Evolutionary conservation across 2,329 filamentous ascomycete species (phyloP).

Genomic region (Diaporthe longicolla): DNA sequence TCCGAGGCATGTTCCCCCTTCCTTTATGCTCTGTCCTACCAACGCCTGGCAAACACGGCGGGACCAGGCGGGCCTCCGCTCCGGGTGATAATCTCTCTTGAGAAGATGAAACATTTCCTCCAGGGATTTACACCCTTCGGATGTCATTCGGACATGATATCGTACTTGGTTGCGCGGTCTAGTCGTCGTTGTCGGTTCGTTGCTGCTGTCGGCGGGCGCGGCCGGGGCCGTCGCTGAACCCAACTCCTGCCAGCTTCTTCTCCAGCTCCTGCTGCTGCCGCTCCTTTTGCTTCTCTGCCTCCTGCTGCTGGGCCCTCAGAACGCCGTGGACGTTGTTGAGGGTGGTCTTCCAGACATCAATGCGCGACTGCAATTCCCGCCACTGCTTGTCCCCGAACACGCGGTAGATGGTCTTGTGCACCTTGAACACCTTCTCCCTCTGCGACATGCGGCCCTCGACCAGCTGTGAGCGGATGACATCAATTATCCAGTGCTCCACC

Average conservation of each 20-base stretch:
- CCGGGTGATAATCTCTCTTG: slow-evolving; percentile 29
- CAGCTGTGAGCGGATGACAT: slow-evolving; percentile 94
- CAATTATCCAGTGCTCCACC: slow-evolving; percentile 98
- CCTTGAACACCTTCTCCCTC: slow-evolving; percentile 91
- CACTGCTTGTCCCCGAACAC: slow-evolving; percentile 99
- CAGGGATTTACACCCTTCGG: not conserved
- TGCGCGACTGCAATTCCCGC: slow-evolving; percentile 89
- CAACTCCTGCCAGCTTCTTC: slow-evolving; percentile 66
- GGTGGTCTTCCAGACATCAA: slow-evolving; percentile 92
- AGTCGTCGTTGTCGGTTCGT: slow-evolving; percentile 42
- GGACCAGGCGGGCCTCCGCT: not conserved
- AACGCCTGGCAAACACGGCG: slow-evolving; percentile 41
- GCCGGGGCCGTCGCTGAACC: slow-evolving; percentile 52
- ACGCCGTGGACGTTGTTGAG: slow-evolving; percentile 84
- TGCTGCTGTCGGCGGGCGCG: slow-evolving; percentile 47
- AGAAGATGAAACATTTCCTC: slow-evolving; percentile 12
- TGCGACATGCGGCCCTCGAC: slow-evolving; percentile 98
- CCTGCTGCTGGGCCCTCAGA: slow-evolving; percentile 84
- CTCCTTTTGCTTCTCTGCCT: slow-evolving; percentile 85
- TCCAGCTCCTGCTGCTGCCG: slow-evolving; percentile 77
- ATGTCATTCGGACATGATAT: slow-evolving; percentile 27
- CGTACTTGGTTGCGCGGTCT: slow-evolving; percentile 3
- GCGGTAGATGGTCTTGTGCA: slow-evolving; percentile 95
- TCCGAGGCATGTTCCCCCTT: slow-evolving; percentile 37
- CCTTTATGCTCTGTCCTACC: slow-evolving; percentile 40